phyloP scores from a whole-genome alignment of 1,139 yeast genomes.

The Tardiomyces blankii region DNA sequence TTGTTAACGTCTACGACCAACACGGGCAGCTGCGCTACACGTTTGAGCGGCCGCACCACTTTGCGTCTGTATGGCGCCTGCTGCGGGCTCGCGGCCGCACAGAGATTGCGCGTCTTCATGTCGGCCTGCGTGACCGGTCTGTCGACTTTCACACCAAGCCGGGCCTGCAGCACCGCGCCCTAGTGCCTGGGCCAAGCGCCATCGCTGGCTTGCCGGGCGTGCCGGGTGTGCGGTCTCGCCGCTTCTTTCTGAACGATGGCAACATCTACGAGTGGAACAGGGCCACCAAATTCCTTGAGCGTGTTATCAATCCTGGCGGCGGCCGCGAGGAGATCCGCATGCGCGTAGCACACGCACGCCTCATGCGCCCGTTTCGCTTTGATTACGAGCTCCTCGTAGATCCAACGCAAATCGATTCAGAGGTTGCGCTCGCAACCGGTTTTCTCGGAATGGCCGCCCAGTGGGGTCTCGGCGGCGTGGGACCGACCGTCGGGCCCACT shows the following conservation, averaged over 20 bases:
- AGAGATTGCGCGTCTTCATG: constrained; percentile 42
- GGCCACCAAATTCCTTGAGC: constrained; percentile 40
- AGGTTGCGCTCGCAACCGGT: constrained; percentile 45
- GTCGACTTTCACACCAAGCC: constrained; percentile 41
- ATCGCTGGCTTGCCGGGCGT: constrained; percentile 27
- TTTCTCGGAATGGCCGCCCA: constrained; percentile 52
- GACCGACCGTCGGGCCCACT: not conserved
- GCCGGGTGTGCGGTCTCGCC: constrained; percentile 12
- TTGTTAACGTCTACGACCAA: constrained; percentile 39
- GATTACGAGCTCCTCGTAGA: constrained; percentile 50
- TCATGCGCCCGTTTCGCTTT: constrained; percentile 47
- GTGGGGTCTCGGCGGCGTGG: constrained; percentile 30
- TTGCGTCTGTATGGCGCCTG: constrained; percentile 44
- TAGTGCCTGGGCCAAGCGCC: constrained; percentile 11
- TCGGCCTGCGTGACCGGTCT: constrained; percentile 36
- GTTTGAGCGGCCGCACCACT: constrained; percentile 40
- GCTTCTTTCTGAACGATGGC: constrained; percentile 42
- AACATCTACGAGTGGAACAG: constrained; percentile 45
- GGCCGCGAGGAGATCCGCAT: constrained; percentile 43
- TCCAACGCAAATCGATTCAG: constrained; percentile 34
- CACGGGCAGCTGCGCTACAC: constrained; percentile 37
- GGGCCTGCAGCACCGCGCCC: constrained; percentile 35
- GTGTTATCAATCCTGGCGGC: constrained; percentile 42
- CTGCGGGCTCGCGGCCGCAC: constrained; percentile 34
- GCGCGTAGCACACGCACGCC: constrained; percentile 42